Percentiles rank a stretch among this genome's conserved stretches.
These are phyloP conservation scores for Echinosophora koreensis DNA, from an alignment of 306 rosid species.

Conservation along the genomic window DNA sequence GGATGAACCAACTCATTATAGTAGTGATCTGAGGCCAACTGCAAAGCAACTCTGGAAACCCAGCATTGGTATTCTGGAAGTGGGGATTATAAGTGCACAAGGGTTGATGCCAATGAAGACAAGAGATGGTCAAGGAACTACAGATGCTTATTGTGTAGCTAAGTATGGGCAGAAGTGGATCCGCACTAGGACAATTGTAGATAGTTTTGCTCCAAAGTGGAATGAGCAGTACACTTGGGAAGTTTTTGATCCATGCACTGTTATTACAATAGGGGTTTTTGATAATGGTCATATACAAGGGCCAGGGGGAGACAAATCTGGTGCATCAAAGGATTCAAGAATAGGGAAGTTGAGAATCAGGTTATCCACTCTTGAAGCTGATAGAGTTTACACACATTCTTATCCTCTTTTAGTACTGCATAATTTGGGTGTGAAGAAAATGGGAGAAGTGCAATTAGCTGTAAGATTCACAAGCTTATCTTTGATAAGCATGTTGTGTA, in stretches of 20 bases:
- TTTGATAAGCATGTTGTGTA: slow-evolving; percentile 67
- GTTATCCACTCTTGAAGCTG: slow-evolving; percentile 81
- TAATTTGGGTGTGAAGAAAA: slow-evolving; percentile 80
- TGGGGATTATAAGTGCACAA: slow-evolving; percentile 75
- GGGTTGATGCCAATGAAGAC: slow-evolving; percentile 78
- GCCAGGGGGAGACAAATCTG: slow-evolving; percentile 57
- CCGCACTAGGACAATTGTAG: slow-evolving; percentile 77
- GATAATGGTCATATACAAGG: slow-evolving; percentile 77
- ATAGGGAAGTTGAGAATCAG: slow-evolving; percentile 86
- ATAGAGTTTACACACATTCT: slow-evolving; percentile 77
- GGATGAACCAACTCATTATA: slow-evolving; percentile 85
- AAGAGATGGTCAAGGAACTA: slow-evolving; percentile 68
- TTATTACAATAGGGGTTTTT: slow-evolving; percentile 74
- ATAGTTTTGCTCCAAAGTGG: slow-evolving; percentile 73
- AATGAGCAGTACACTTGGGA: slow-evolving; percentile 93
- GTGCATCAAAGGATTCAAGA: slow-evolving; percentile 69
- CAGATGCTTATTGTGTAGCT: slow-evolving; percentile 83
- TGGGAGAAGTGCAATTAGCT: slow-evolving; percentile 83
- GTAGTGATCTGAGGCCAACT: slow-evolving; percentile 88
- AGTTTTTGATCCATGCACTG: slow-evolving; percentile 85
- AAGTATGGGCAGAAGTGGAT: slow-evolving; percentile 90
- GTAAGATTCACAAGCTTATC: slow-evolving; percentile 81
- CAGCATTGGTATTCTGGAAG: slow-evolving; percentile 74
- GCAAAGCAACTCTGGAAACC: slow-evolving; percentile 83
- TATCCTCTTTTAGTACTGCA: slow-evolving; percentile 78